Base-by-base conservation (phyloP, 148 eudicot species). In the Arctostaphylos glauca region DNA sequence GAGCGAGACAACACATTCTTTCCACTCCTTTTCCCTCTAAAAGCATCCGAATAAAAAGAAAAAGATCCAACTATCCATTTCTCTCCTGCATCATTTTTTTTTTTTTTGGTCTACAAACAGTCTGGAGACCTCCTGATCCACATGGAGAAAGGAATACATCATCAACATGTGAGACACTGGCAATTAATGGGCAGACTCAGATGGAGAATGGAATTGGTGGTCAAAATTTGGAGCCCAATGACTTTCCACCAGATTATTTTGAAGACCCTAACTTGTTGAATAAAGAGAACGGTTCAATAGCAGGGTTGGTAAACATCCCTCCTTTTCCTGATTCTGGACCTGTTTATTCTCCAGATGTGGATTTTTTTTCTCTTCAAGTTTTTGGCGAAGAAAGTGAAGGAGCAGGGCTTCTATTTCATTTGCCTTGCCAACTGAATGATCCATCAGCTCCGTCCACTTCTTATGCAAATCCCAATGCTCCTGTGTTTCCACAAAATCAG, bases 111-210 rank as follows among this genome's bases (percentile, higher is more conserved):
- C 92, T 79, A 92, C 94, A 12, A 74, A 62, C 3, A 62, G 82
- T 64, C 5, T 87, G 85, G 76, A 83, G 62, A 55, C n/a, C n/a
- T n/a, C n/a, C n/a, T n/a, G n/a, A n/a, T n/a, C n/a, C n/a, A n/a
- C 87, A 76, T 21, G 88, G 88, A 80, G 88, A 89, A 80, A 89
- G 85, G 14, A 86, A 82, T 55, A 85, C 84, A 41, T 81, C 85
- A 21, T 3, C 23, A 18, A 18, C 66, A 59, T 59, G 23, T 9
- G 5, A 0, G 66, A 2, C 3, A 0, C 7, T 0, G 3, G 18
- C 66, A 19, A 5, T 9, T 59, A 21, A 59, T 18, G 68, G 13
- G 38, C 68, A 62, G 5, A 62, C 13, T 6, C 13, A 21, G 38
- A 21, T 21, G 67, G 67, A 62, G 13, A 62, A n/a, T 62, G 10